phyloP scores from a whole-genome alignment of 371 early-diverging fungal species.

The Entomophthora muscae region DNA sequence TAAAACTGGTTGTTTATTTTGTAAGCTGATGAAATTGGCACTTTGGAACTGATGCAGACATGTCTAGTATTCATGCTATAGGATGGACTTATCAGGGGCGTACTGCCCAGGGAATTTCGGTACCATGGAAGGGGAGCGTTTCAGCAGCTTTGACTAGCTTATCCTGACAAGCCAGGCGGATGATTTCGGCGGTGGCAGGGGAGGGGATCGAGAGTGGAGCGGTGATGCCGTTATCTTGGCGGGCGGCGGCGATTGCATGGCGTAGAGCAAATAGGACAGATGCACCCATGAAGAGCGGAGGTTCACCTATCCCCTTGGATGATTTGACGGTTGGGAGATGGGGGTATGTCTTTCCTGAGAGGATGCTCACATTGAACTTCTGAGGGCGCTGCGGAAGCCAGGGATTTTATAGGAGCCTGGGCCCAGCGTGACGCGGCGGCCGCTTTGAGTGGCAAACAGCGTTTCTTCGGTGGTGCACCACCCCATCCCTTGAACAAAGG shows the following conservation, averaged over 20 bases:
- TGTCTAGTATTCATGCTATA: no score
- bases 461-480: slow-evolving; percentile 47
- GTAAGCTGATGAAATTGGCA: no score
- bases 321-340: slow-evolving; percentile 43
- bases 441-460: slow-evolving; percentile 32
- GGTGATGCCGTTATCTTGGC: slow-evolving; percentile 14
- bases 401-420: slow-evolving; percentile 72
- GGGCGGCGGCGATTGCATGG: slow-evolving; percentile 22
- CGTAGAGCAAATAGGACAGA: slow-evolving; percentile 53
- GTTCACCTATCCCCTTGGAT: slow-evolving; percentile 69
- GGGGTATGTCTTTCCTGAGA: slow-evolving; percentile 33
- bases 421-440: slow-evolving; percentile 45
- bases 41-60: no score
- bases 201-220: slow-evolving; percentile 18
- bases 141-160: slow-evolving; percentile 13
- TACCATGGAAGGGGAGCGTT: neutral
- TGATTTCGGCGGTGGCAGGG: slow-evolving; percentile 50
- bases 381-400: slow-evolving; percentile 47
- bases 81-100: no score
- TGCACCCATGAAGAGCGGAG: slow-evolving; percentile 56
- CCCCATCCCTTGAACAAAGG: slow-evolving; percentile 46
- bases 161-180: slow-evolving; percentile 45
- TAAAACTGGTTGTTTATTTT: no score
- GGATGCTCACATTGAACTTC: slow-evolving; percentile 42
- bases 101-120: neutral